Base-by-base conservation (phyloP, 345 rosid genomes). In the Chamaenerion angustifolium region DNA sequence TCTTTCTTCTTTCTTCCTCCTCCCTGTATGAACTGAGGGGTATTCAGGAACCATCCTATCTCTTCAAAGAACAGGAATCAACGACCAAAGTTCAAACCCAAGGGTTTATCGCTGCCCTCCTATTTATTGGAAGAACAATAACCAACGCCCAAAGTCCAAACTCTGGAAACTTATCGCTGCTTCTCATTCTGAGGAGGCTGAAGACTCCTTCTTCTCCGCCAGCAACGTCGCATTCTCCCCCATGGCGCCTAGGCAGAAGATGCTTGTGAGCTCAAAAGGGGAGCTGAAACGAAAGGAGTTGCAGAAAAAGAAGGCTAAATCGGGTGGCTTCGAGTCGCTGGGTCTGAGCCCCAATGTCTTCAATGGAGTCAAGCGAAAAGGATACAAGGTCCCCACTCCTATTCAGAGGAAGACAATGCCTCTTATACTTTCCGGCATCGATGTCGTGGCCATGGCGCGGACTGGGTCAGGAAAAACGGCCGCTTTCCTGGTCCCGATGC, bases 321-420 rank as follows among this genome's bases (percentile, higher is more conserved):
- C 96, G 0, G 96, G 98, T 16, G 98, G 98, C 3, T 92, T 92
- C 58, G 98, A 92, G 68, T 92, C 96, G 2, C 72, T 87, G 2
- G 86, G 79, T 45, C 74, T 92, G 7, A 77, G 81, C 61, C 73
- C 74, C 51, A 69, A 87, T 68, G 79, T 92, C 8, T 87, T 52
- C 78, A 54, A 72, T 13, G 98, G 79, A 35, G 68, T 92, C 64
- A 92, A 84, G 64, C 80, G 86, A 19, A 87, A 87, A 57, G 96
- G 98, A 1, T 87, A 92, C 77, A 73, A 62, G 52, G 96, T 92
- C 52, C 98, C 98, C 16, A 92, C 96, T 12, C 95, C 96, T 0
- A 87, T 92, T 40, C 98, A 92, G 68, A 73, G 96, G 61, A 92
- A 84, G 77, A 87, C 98, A 48, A 87, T 92, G 96, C 98, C 98